Percentiles rank a stretch among this genome's conserved stretches.
These are phyloP conservation scores for Tetrahymena elliotti DNA, from an alignment of 73 alveolate genomes.

Conservation along the genomic window DNA sequence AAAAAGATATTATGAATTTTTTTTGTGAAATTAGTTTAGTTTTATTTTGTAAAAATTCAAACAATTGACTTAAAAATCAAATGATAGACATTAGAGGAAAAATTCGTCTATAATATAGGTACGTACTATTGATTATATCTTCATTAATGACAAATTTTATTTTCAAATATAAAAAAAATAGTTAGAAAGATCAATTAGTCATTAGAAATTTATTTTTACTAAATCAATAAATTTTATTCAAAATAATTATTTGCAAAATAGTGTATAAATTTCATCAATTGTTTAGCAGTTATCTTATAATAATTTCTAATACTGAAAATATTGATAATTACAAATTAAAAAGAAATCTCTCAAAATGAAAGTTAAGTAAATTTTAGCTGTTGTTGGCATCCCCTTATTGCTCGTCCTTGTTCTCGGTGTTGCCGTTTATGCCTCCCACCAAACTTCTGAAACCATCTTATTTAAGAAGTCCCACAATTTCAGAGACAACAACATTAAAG, in stretches of 20 bases:
- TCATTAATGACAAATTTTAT: too few relatives aligned
- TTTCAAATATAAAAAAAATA: neutral
- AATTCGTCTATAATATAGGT: neutral
- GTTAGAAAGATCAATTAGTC: neutral
- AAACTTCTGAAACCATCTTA: neutral
- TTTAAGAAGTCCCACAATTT: neutral
- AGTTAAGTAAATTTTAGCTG: neutral
- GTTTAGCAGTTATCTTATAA: neutral
- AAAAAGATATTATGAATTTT: too few relatives aligned
- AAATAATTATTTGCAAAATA: neutral
- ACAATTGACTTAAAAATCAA: neutral
- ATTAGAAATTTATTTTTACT: too few relatives aligned
- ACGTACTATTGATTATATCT: too few relatives aligned
- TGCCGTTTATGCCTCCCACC: neutral
- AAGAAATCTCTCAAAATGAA: neutral
- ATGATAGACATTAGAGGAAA: neutral
- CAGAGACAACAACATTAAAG: neutral
- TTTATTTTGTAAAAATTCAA: too few relatives aligned
- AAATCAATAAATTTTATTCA: neutral
- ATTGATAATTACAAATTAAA: neutral
- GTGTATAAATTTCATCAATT: neutral
- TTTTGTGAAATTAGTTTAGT: neutral
- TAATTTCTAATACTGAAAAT: neutral
- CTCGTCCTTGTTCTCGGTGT: neutral
- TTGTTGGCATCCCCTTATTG: neutral